phyloP scores from a whole-genome alignment of 352 stramenopile species.

The Globisporangium spinosum region DNA sequence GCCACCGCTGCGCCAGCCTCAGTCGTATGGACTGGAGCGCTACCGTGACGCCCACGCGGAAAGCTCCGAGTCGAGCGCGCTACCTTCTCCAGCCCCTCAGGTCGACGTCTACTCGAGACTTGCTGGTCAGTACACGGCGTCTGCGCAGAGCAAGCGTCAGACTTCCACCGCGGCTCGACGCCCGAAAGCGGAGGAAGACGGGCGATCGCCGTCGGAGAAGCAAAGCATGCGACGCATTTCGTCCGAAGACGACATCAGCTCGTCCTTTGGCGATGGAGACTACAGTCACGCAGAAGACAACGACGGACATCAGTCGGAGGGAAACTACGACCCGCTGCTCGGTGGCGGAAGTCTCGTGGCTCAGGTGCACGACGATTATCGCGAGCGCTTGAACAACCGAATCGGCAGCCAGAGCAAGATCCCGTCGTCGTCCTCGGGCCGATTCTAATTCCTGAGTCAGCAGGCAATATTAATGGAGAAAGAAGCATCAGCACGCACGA shows the following conservation, averaged over 20 bases:
- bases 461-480: background rate
- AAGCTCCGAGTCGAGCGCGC: slow-evolving; percentile 18
- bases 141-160: slow-evolving; percentile 79
- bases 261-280: slow-evolving; percentile 10
- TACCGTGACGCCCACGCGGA: slow-evolving; percentile 6
- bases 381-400: slow-evolving; percentile 60
- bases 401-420: slow-evolving; percentile 23
- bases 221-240: slow-evolving; percentile 17
- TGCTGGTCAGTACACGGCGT: slow-evolving; percentile 77
- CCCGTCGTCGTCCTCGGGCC: slow-evolving; percentile 16
- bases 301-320: slow-evolving; percentile 22
- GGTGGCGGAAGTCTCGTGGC: slow-evolving; percentile 56
- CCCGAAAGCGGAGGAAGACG: slow-evolving; percentile 31
- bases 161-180: slow-evolving; percentile 29
- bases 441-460: slow-evolving; percentile 7
- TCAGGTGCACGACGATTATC: slow-evolving; percentile 76
- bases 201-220: slow-evolving; percentile 24
- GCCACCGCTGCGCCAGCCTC: slow-evolving; percentile 40
- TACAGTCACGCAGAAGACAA: slow-evolving; percentile 29
- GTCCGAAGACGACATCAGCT: slow-evolving; percentile 13
- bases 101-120: slow-evolving; percentile 80
- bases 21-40: slow-evolving; percentile 35
- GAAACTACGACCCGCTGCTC: slow-evolving; percentile 62
- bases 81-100: slow-evolving; percentile 54
- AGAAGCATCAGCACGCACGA: background rate